Evolutionary conservation across 2,329 filamentous ascomycete genomes (phyloP).

Genomic region (Botrytis paeoniae): DNA sequence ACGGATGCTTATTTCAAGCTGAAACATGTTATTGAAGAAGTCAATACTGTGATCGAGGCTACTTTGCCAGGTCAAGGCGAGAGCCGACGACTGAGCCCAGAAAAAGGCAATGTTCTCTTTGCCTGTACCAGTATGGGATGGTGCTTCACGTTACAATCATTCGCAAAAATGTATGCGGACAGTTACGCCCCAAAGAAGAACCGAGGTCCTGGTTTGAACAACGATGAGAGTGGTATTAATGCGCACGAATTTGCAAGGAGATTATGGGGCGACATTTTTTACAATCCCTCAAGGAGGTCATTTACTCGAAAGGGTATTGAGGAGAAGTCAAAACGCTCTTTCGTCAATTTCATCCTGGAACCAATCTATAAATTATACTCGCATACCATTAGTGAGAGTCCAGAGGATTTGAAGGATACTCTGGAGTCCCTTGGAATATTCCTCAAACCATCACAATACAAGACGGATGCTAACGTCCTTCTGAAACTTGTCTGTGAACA

Average conservation of each 20-base stretch:
- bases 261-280: slow-evolving; percentile 96
- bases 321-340: slow-evolving; percentile 76
- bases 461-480: slow-evolving; percentile 82
- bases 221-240: slow-evolving; percentile 55
- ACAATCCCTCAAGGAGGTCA: slow-evolving; percentile 83
- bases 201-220: slow-evolving; percentile 42
- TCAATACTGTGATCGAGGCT: slow-evolving; percentile 93
- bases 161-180: slow-evolving; percentile 94
- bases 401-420: slow-evolving; percentile 77
- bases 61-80: slow-evolving; percentile 78
- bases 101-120: slow-evolving; percentile 98
- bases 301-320: slow-evolving; percentile 88
- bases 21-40: slow-evolving; percentile 97
- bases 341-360: slow-evolving; percentile 92
- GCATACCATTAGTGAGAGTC: slow-evolving; percentile 87
- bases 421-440: slow-evolving; percentile 76
- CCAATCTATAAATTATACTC: slow-evolving; percentile 98
- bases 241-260: slow-evolving; percentile 77
- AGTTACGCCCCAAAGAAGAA: slow-evolving; percentile 55
- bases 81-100: slow-evolving; percentile 78
- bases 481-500: slow-evolving; percentile 88
- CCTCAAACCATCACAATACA: slow-evolving; percentile 90
- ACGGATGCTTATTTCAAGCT: slow-evolving; percentile 98
- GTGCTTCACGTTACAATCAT: slow-evolving; percentile 93
- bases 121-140: slow-evolving; percentile 90